Evolutionary conservation across 148 eudicot genomes (phyloP), one percentile per base, ranked within the genome.

Genomic region (Dianthus caryophyllus): DNA sequence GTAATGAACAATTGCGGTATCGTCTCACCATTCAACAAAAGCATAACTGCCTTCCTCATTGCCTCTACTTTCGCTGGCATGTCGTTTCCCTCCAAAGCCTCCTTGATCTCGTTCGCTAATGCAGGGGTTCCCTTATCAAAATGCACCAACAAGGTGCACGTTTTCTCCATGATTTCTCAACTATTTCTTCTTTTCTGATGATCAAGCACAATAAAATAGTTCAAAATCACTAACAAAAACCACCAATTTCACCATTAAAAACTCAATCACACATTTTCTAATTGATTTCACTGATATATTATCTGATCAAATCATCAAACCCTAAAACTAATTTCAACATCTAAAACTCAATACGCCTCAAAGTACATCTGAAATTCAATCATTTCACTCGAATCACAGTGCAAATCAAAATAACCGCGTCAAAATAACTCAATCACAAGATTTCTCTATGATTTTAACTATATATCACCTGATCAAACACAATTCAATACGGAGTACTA

Each of bases 121-220:
- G 94, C 89, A 5, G 89, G 94, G 5, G 89, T 85, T 21, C 89
- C 88, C 86, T 88, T 85, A 69, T 88, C 96, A 76, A 85, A 88
- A 61, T 84, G 84, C 46, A 85, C 87, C 68, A 86, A 71, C 61
- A 88, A 52, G 2, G 90, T 71, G 57, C 88, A 82, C 21, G 87
- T 80, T 69, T 88, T 88, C 88, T 88, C 90, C 96, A 88, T 88
- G 21, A 41, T 71, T 71, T 47, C 38, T 33, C 16, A 5, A 54
- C n/a, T 21, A 22, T 20, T 43, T 41, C 66, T 38, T 20, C 24
- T 61, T 51, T n/a, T n/a, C n/a, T n/a, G n/a, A n/a, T 41, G 63
- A 71, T 60, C 79, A 65, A 66, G 65, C 26, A 51, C 5, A 24
- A 20, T 1, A 64, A 11, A 24, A 53, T 4, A 25, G 38, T 33